A percentile compares a stretch with the other conserved stretches of the same genome.
Conservation (phyloP, 73 alveolate genomes). For the Tetrahymena elliotti region DNA sequence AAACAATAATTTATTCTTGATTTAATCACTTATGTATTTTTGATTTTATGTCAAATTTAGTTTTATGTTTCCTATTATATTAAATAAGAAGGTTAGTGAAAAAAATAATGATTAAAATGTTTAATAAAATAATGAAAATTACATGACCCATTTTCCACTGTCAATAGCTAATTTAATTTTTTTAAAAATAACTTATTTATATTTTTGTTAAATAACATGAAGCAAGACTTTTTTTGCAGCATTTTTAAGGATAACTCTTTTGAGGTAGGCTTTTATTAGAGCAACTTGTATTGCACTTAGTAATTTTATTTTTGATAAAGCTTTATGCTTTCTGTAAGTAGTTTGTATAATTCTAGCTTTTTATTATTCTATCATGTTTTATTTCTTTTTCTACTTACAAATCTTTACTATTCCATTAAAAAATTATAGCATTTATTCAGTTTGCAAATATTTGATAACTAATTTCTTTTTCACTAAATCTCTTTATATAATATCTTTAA, state of each 20-base stretch:
- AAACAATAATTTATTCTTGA: too few relatives aligned
- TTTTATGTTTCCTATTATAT: not conserved
- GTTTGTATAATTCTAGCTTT: not conserved
- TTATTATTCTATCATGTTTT: not conserved
- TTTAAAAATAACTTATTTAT: not conserved
- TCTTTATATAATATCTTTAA: not conserved
- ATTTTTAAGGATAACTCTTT: not conserved
- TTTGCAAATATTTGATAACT: not conserved
- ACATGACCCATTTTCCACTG: not conserved
- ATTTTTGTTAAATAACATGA: not conserved
- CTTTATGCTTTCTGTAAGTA: not conserved
- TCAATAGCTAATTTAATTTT: not conserved
- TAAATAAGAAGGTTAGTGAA: too few relatives aligned
- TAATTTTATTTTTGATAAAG: not conserved
- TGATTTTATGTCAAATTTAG: not conserved
- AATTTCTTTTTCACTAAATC: not conserved
- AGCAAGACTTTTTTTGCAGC: not conserved
- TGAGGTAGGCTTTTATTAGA: not conserved
- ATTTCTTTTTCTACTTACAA: not conserved
- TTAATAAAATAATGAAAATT: not conserved
- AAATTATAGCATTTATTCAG: not conserved
- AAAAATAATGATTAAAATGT: too few relatives aligned
- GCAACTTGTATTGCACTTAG: not conserved
- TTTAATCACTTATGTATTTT: not conserved
- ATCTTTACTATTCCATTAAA: not conserved